A percentile compares a stretch with the other conserved stretches of the same genome.
phyloP scores from a whole-genome alignment of 2,329 filamentous ascomycete genomes.

The Alternaria sp. region DNA sequence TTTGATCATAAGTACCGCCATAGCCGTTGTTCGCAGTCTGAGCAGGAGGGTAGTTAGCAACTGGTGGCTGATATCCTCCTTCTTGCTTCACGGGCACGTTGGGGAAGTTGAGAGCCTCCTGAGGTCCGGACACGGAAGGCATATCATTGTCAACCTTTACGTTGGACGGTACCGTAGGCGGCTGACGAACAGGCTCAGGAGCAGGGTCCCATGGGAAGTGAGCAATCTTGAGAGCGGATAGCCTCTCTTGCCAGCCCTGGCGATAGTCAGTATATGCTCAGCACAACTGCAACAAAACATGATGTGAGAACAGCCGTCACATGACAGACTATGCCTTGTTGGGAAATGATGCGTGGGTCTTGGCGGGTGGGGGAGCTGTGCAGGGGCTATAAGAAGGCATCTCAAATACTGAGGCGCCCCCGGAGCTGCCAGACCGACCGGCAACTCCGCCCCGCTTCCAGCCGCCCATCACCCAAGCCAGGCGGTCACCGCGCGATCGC shows the following conservation, averaged over 20 bases:
- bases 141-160: conserved; percentile 43
- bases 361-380: conserved; percentile 45
- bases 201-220: conserved; percentile 93
- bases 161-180: conserved; percentile 52
- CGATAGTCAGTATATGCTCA: conserved; percentile 22
- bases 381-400: conserved; percentile 55
- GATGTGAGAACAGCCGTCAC: conserved; percentile 31
- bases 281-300: conserved; percentile 3
- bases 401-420: conserved; percentile 54
- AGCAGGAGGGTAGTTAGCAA: conserved; percentile 35
- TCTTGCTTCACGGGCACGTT: conserved; percentile 61
- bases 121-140: conserved; percentile 37
- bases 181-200: conserved; percentile 58
- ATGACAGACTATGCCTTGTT: conserved; percentile 45
- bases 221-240: conserved; percentile 83
- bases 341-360: conserved; percentile 40
- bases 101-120: conserved; percentile 39
- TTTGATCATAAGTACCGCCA: conserved; percentile 43
- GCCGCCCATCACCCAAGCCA: conserved; percentile 44
- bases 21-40: conserved; percentile 42
- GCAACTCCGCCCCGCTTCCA: conserved; percentile 53
- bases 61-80: conserved; percentile 38
- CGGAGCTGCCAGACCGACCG: conserved; percentile 44
- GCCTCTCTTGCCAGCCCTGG: conserved; percentile 92
- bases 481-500: conserved; percentile 25